These are phyloP conservation scores for Saussurea involucrata DNA, from an alignment of 129 eudicot species.

Conservation along the genomic window DNA sequence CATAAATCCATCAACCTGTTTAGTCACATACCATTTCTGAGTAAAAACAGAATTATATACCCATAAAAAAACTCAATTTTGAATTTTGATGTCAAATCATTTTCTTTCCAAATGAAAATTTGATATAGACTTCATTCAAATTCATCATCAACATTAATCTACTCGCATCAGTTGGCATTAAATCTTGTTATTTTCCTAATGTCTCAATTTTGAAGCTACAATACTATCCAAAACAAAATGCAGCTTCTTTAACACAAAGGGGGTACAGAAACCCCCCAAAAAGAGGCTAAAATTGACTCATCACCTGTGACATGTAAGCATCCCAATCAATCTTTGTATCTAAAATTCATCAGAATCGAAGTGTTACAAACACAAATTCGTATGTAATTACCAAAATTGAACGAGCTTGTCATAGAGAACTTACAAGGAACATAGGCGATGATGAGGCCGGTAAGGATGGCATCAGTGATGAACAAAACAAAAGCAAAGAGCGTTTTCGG, in stretches of 20 bases:
- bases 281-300: not conserved
- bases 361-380: not conserved
- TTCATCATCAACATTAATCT: conserved; percentile 3
- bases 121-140: not conserved
- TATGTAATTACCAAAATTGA: not conserved
- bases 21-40: not conserved
- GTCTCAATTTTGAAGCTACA: not conserved
- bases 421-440: conserved; percentile 83
- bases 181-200: not conserved
- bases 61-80: not conserved
- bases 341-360: conserved; percentile 22
- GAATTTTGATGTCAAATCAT: not conserved
- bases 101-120: not conserved
- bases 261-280: too few relatives aligned
- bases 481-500: conserved; percentile 41
- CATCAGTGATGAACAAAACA: conserved; percentile 53
- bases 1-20: conserved; percentile 69
- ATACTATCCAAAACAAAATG: not conserved
- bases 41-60: conserved; percentile 1
- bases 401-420: not conserved
- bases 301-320: conserved; percentile 92
- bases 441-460: conserved; percentile 62
- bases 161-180: not conserved
- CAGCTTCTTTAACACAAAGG: not conserved
- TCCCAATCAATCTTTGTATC: conserved; percentile 98